phyloP scores from a whole-genome alignment of 2,329 filamentous ascomycete species.

The Achaetomium macrosporum region DNA sequence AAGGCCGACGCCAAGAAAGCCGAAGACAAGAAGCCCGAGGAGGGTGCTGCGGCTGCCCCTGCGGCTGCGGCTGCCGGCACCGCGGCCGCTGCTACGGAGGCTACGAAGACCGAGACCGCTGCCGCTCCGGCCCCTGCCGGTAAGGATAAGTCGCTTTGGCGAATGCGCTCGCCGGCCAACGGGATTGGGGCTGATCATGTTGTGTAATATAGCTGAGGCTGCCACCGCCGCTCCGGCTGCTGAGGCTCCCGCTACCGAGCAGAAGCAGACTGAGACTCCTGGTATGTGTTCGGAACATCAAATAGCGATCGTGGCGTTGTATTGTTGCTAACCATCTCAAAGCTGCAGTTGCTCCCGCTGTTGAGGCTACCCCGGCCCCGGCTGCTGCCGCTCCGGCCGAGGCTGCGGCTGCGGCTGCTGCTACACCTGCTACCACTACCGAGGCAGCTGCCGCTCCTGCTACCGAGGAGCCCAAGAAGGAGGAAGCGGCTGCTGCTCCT shows the following conservation, averaged over 20 bases:
- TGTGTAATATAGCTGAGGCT: slow-evolving; percentile 5
- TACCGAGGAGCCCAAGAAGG: slow-evolving; percentile 16
- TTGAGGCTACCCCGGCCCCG: no score
- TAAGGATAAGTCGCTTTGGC: slow-evolving; percentile 19
- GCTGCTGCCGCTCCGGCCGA: neutral
- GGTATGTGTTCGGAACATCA: no score
- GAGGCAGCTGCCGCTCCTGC: slow-evolving; percentile 13
- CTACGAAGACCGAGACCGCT: slow-evolving; percentile 30
- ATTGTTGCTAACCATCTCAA: no score
- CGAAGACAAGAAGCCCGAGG: slow-evolving; percentile 25
- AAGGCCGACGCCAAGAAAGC: slow-evolving; percentile 29
- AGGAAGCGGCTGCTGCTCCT: slow-evolving; percentile 20
- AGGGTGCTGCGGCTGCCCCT: slow-evolving; percentile 26
- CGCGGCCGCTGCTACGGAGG: slow-evolving; percentile 24
- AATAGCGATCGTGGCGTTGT: no score
- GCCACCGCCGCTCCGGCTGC: slow-evolving; percentile 15
- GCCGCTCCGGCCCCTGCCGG: slow-evolving; percentile 23
- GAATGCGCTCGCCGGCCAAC: neutral
- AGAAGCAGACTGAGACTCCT: no score
- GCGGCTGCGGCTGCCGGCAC: slow-evolving; percentile 23
- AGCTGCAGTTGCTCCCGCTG: no score
- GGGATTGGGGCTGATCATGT: neutral
- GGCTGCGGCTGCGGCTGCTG: slow-evolving; percentile 7
- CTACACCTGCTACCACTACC: neutral
- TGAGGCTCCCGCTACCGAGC: neutral